phyloP scores from a whole-genome alignment of 176 grass and related monocot species.

The Bonia amplexicaulis region DNA sequence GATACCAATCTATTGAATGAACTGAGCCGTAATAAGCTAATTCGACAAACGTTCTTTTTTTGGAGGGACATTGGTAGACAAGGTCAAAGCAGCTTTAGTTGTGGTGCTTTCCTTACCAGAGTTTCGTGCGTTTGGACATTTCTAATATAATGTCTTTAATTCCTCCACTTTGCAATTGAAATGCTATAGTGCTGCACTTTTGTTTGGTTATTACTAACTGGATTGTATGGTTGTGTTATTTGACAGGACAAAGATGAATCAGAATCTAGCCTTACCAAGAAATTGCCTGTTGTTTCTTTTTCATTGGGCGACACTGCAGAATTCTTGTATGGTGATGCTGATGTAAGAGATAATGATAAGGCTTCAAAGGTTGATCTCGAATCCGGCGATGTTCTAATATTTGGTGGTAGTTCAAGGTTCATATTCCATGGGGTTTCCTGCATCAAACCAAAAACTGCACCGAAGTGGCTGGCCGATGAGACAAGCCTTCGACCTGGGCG shows the following conservation, averaged over 20 bases:
- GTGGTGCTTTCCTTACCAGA: not conserved
- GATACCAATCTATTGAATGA: not conserved
- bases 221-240: not conserved
- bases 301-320: slow-evolving; percentile 47
- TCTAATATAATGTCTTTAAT: not conserved
- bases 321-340: slow-evolving; percentile 42
- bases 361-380: slow-evolving; percentile 45
- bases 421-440: slow-evolving; percentile 48
- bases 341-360: slow-evolving; percentile 16
- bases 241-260: slow-evolving; percentile 56
- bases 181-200: not conserved
- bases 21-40: not conserved
- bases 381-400: slow-evolving; percentile 57
- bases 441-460: slow-evolving; percentile 28
- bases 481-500: slow-evolving; percentile 49
- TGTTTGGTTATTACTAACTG: not conserved
- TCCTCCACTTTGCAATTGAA: not conserved
- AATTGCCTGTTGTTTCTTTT: slow-evolving; percentile 60
- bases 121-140: not conserved
- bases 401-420: slow-evolving; percentile 47
- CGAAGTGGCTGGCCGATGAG: slow-evolving; percentile 19
- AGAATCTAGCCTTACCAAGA: slow-evolving; percentile 18
- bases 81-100: not conserved
- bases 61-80: not conserved
- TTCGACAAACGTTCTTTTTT: not conserved